Conservation (phyloP, 2,329 filamentous ascomycete genomes). For the Corynespora cassiicola region DNA sequence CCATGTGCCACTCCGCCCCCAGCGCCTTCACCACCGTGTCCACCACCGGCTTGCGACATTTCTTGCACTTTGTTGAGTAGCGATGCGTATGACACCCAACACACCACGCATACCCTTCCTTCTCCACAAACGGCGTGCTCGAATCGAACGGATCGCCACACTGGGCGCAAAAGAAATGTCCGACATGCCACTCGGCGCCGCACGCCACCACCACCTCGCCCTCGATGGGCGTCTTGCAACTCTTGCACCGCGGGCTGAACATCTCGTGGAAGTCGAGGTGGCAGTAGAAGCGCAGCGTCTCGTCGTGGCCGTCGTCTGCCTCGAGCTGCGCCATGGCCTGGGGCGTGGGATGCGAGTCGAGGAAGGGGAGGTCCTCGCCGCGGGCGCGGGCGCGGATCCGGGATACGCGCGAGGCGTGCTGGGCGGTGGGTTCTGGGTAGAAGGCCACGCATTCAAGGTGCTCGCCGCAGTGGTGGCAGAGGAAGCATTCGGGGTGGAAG, state of each 20-base stretch:
- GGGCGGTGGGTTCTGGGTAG: slow-evolving; percentile 83
- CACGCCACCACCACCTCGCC: slow-evolving; percentile 94
- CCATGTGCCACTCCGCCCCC: slow-evolving; percentile 90
- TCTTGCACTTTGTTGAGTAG: slow-evolving; percentile 86
- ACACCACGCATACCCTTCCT: slow-evolving; percentile 98
- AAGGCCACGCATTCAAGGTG: slow-evolving; percentile 94
- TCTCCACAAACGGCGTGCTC: slow-evolving; percentile 86
- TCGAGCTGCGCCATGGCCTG: slow-evolving; percentile 66
- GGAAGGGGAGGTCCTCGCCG: slow-evolving; percentile 55
- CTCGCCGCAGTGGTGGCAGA: slow-evolving; percentile 85
- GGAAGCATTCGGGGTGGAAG: slow-evolving; percentile 94
- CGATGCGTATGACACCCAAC: slow-evolving; percentile 90
- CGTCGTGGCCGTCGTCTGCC: slow-evolving; percentile 67
- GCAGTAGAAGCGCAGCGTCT: slow-evolving; percentile 83
- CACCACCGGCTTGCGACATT: slow-evolving; percentile 82
- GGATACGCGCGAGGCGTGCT: slow-evolving; percentile 73
- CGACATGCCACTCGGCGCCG: slow-evolving; percentile 94
- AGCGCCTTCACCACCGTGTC: slow-evolving; percentile 90
- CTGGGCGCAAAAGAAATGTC: slow-evolving; percentile 98
- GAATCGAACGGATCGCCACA: slow-evolving; percentile 81
- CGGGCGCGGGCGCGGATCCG: slow-evolving; percentile 71
- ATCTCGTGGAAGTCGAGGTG: slow-evolving; percentile 98
- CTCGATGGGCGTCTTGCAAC: slow-evolving; percentile 94
- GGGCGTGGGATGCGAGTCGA: slow-evolving; percentile 54
- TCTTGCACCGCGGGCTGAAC: slow-evolving; percentile 91